Base-by-base conservation (phyloP, 768 basidiomycete species). In the Tremella yokohamensis region DNA sequence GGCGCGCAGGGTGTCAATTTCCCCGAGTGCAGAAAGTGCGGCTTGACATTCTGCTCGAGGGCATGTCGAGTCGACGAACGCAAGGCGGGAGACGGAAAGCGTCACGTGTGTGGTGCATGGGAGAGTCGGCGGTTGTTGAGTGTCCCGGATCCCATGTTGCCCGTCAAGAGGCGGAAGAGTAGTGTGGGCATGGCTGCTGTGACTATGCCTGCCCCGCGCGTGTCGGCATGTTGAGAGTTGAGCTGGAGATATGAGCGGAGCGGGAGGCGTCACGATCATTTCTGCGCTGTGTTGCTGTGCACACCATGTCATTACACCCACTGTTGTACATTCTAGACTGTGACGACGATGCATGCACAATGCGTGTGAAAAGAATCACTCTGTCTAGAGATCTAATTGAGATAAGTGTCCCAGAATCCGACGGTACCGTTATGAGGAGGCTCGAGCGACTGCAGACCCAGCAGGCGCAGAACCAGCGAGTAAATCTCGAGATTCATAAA, bases 401-500 rank as follows among this genome's bases (percentile, higher is more conserved):
- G 45, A 74, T 87, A 90, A 62, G 79, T 79, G 70, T 90, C 84
- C 91, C 91, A 94, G 76, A 92, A 93, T 11, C 86, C 85, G 25
- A 54, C 54, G 1, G 89, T 90, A 25, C 90, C 90, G 65, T 93
- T 93, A 47, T 82, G 65, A 0, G 58, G 26, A 4, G 63, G 66
- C 25, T 58, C 60, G 3, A 54, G 20, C 0, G 19, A 26, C 11
- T 57, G 25, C 51, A 67, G 26, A 7, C 84, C 86, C 25, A 92
- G 78, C 39, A 93, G 78, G 71, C 84, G 87, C 78, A 84, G 82
- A 55, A 91, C 81, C 19, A 94, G 84, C 61, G 85, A 86, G 74
- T 93, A 93, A 25, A 96, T 78, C 77, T 94, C 85, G 39, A 92
- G 83, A 63, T 93, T 94, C 70, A 81, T 76, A 78, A 94, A 93